Percentiles rank a stretch among this genome's conserved stretches.
Conservation (phyloP, 2,329 filamentous ascomycete genomes). For the Amylocarpus encephaloides region DNA sequence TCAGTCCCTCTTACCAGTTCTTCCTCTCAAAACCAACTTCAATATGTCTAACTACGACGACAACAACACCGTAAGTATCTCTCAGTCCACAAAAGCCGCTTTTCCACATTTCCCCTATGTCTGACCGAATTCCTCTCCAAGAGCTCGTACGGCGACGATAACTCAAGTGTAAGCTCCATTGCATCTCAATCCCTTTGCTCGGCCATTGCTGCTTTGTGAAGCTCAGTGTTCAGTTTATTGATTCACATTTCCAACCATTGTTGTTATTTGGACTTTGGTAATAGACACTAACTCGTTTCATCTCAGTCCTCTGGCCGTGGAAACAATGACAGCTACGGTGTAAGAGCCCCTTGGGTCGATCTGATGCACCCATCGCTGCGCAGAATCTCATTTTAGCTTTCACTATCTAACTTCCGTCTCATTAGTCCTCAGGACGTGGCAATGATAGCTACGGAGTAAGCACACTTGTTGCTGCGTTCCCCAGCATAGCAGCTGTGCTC, state of each 20-base stretch:
- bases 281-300: neutral
- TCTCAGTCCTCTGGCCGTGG: conserved; percentile 4
- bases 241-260: neutral
- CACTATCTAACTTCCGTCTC: conserved; percentile 5
- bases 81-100: conserved; percentile 3
- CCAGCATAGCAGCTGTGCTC: neutral
- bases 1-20: neutral
- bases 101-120: conserved; percentile 12
- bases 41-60: conserved; percentile 32
- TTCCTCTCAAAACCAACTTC: conserved; percentile 7
- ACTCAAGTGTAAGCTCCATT: conserved; percentile 19
- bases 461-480: no score
- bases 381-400: no score
- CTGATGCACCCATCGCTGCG: no score
- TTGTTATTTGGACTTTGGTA: neutral
- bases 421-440: conserved; percentile 15
- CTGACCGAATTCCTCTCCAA: conserved; percentile 18
- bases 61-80: conserved; percentile 25
- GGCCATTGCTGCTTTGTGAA: conserved; percentile 5
- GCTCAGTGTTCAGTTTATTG: neutral
- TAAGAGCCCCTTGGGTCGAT: conserved; percentile 7
- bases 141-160: conserved; percentile 19
- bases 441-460: conserved; percentile 18
- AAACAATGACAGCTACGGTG: conserved; percentile 10
- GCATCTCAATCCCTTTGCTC: neutral